Base-by-base conservation (phyloP, 768 basidiomycete genomes). In the Suillus bovinus region DNA sequence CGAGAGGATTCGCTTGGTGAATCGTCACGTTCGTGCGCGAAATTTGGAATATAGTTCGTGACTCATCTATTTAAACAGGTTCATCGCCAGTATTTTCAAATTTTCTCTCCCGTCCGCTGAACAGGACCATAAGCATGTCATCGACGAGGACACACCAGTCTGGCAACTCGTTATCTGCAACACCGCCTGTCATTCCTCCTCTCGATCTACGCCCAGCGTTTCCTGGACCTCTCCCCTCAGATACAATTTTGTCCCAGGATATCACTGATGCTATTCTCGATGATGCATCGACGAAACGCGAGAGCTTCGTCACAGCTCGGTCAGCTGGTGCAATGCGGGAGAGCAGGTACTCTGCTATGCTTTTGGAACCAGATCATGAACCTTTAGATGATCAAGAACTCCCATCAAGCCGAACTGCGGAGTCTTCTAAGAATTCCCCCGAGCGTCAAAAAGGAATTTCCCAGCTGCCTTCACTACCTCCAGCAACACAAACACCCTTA, bases 81-180 rank as follows among this genome's bases (percentile, higher is more conserved):
- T 83, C 83, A 17, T 85, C 84, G 16, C 80, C 81, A 14, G 74
- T 72, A 34, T 80, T 83, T 65, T 80, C 81, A 9, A 76, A 85
- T 0, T 90, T 91, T 69, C 77, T 91, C 50, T 79, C 82, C 7
- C 83, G 89, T 3, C 85, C 84, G 14, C 73, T 90, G 61, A 90
- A 89, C 68, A 79, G 89, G 38, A 86, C 89, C 6, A 77, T 82
- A 47, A 88, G 87, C 29, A 80, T 88, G 62, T 83, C 82, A 1
- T 90, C 88, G 2, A 86, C 86, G 17, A 81, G 81, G 49, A 87
- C 84, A 1, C 82, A 87, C 61, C 72, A 78, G 39, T 84, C 85
- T 5, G 75, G 76, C 16, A 68, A 68, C 16, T 82, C 79, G 17
- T 39, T 20, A 64, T 65, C 71, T 64, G 68, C 72, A 62, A 68